A percentile compares a stretch with the other conserved stretches of the same genome.
These are phyloP conservation scores for Pyrrhoderma noxium DNA, from an alignment of 1,284 basidiomycete species.

Conservation along the genomic window DNA sequence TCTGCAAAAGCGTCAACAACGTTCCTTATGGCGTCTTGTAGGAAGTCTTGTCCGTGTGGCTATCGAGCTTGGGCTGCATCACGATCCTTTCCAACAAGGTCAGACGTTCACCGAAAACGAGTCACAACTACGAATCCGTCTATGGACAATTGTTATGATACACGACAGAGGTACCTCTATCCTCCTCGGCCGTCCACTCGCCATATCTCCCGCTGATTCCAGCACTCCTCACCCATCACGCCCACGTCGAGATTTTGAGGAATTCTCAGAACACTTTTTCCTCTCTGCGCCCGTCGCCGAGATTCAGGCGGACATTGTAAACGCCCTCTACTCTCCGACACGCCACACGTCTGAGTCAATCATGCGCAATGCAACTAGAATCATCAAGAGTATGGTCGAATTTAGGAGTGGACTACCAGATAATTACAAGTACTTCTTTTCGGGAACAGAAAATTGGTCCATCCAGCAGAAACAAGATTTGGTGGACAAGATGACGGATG, in stretches of 20 bases:
- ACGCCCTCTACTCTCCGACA: conserved; percentile 69
- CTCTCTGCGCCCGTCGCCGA: conserved; percentile 63
- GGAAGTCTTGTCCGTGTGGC: conserved; percentile 72
- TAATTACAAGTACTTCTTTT: conserved; percentile 62
- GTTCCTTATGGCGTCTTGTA: conserved; percentile 76
- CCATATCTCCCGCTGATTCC: conserved; percentile 66
- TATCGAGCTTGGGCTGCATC: conserved; percentile 75
- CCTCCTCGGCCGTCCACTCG: conserved; percentile 75
- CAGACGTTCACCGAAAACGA: conserved; percentile 63
- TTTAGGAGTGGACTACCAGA: conserved; percentile 61
- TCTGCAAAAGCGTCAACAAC: conserved; percentile 66
- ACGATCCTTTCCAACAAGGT: conserved; percentile 57
- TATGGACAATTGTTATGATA: conserved; percentile 75
- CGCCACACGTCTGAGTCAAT: conserved; percentile 57
- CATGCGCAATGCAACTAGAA: conserved; percentile 66
- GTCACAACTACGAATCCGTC: conserved; percentile 63
- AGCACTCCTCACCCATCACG: conserved; percentile 66
- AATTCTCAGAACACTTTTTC: conserved; percentile 65
- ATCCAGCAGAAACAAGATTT: conserved; percentile 54
- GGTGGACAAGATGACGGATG: conserved; percentile 65
- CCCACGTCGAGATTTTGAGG: conserved; percentile 28
- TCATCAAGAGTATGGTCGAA: conserved; percentile 65
- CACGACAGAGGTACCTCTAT: conserved; percentile 81
- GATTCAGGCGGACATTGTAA: conserved; percentile 80
- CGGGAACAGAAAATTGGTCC: conserved; percentile 64